Conservation (phyloP, 2,329 filamentous ascomycete genomes). For the Colletotrichum orchidophilum region DNA sequence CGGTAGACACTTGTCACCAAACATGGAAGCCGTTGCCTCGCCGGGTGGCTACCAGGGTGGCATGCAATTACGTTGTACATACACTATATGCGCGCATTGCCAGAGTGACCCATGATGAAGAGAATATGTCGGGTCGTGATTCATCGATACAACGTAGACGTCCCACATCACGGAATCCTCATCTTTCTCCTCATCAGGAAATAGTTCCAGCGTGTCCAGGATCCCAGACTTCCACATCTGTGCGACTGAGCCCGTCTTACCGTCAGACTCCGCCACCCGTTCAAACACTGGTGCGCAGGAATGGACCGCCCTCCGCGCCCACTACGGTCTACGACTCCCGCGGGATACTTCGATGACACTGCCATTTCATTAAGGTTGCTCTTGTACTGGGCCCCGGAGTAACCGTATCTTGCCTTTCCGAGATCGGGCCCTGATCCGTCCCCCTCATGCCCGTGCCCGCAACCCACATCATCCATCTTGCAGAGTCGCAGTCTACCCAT, state of each 20-base stretch:
- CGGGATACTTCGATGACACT: constrained; percentile 20
- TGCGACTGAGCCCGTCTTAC: too few relatives aligned
- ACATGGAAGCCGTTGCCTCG: not conserved
- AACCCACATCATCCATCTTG: not conserved
- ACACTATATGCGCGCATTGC: not conserved
- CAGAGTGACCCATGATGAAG: not conserved
- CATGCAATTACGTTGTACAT: not conserved
- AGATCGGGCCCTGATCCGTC: constrained; percentile 1
- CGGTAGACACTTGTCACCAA: not conserved
- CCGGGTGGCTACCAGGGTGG: not conserved
- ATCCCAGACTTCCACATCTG: not conserved
- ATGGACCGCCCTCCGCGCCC: constrained; percentile 10
- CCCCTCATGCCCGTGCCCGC: not conserved
- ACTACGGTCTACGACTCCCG: not conserved
- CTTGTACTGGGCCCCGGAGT: constrained; percentile 22
- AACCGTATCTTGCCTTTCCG: constrained; percentile 33
- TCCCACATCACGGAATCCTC: not conserved
- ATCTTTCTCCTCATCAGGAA: not conserved
- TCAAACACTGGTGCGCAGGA: constrained; percentile 5
- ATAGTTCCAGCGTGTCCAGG: not conserved
- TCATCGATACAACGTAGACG: not conserved
- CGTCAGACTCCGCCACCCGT: constrained; percentile 22
- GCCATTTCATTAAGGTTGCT: constrained; percentile 20
- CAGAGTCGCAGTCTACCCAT: not conserved
- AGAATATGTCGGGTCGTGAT: not conserved